A percentile compares a stretch with the other conserved stretches of the same genome.
These are phyloP conservation scores for Calendula officinalis DNA, from an alignment of 129 eudicot genomes.

Conservation along the genomic window DNA sequence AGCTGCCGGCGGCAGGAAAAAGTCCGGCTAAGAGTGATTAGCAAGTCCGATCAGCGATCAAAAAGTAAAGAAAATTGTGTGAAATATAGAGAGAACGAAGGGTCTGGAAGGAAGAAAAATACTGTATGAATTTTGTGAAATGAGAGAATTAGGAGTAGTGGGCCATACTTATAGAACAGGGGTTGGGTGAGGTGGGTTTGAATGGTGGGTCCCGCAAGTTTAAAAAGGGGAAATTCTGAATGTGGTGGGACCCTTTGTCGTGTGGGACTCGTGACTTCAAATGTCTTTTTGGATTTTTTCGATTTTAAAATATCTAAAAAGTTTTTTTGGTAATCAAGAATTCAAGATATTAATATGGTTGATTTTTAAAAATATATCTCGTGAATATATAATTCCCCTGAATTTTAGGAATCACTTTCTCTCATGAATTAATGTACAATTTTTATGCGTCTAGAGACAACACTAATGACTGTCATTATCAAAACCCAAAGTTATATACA, in stretches of 20 bases:
- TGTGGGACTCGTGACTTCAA: background rate
- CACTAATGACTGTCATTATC: too few relatives aligned
- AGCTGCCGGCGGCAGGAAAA: background rate
- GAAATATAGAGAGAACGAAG: constrained; percentile 11
- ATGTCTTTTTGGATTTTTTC: too few relatives aligned
- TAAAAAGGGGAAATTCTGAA: background rate
- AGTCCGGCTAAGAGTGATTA: constrained; percentile 5
- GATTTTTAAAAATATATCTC: too few relatives aligned
- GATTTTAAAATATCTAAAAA: too few relatives aligned
- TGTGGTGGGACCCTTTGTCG: background rate
- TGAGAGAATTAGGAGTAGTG: background rate
- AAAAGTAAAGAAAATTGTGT: background rate
- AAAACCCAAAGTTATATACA: too few relatives aligned
- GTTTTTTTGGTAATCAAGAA: too few relatives aligned
- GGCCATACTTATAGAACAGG: constrained; percentile 20
- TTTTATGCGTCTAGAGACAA: too few relatives aligned
- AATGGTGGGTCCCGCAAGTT: background rate
- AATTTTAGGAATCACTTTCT: too few relatives aligned
- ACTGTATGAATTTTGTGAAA: background rate
- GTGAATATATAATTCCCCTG: too few relatives aligned
- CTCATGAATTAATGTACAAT: too few relatives aligned
- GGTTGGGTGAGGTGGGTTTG: constrained; percentile 2
- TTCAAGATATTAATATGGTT: too few relatives aligned
- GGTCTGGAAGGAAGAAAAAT: constrained; percentile 25
- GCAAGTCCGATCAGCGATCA: constrained; percentile 21